Conservation (phyloP, 2,329 filamentous ascomycete genomes). For the Rhynchosporium agropyri region DNA sequence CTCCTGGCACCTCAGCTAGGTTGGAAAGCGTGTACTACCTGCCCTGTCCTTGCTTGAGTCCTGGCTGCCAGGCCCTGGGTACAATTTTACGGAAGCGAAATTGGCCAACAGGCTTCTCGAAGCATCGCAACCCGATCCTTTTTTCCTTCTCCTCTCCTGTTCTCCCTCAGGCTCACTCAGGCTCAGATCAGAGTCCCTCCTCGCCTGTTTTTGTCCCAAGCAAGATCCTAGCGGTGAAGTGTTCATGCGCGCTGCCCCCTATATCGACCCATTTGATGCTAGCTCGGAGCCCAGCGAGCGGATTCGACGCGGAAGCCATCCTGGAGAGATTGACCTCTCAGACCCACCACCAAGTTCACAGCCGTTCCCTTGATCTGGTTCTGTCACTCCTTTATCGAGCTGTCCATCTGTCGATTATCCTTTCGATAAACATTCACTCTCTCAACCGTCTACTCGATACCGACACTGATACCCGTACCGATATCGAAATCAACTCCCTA, state of each 20-base stretch:
- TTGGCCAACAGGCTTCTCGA: no score
- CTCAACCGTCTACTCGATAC: slow-evolving; percentile 14
- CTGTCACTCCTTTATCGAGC: slow-evolving; percentile 29
- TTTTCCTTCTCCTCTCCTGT: no score
- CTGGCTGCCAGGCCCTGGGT: no score
- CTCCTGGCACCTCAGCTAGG: slow-evolving; percentile 4
- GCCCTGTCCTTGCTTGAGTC: no score
- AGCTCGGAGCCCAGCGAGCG: slow-evolving; percentile 22
- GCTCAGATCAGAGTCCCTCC: no score
- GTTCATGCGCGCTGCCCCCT: slow-evolving; percentile 32
- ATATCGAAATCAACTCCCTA: slow-evolving; percentile 13
- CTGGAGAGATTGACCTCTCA: slow-evolving; percentile 37
- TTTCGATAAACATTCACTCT: slow-evolving; percentile 21
- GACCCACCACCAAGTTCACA: slow-evolving; percentile 40
- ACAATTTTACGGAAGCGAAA: no score
- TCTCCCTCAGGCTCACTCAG: no score
- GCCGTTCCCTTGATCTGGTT: slow-evolving; percentile 23
- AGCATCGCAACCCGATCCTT: no score
- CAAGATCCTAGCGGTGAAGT: slow-evolving; percentile 31
- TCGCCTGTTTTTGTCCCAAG: slow-evolving; percentile 1
- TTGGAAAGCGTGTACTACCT: no score
- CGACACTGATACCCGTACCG: slow-evolving; percentile 3
- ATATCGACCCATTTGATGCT: slow-evolving; percentile 29
- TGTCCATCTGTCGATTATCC: slow-evolving; percentile 19
- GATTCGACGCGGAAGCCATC: slow-evolving; percentile 25